phyloP scores from a whole-genome alignment of 2,329 filamentous ascomycete genomes.

The Trichoderma afroharzianum region DNA sequence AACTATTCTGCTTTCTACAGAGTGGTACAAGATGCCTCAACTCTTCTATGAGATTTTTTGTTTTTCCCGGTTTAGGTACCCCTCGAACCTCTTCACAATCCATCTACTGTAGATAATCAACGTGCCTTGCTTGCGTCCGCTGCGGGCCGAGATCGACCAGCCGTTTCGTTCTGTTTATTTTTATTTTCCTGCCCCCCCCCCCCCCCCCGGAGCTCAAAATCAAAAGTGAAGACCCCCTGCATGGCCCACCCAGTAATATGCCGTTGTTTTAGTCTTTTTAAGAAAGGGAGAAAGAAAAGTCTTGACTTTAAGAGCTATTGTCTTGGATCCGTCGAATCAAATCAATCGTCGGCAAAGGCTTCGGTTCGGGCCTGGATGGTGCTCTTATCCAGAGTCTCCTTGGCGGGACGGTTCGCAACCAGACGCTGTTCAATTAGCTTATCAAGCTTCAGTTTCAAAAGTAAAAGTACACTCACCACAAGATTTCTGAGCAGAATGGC shows the following conservation, averaged over 20 bases:
- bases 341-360: conserved; percentile 36
- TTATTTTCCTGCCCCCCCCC: not conserved
- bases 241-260: not conserved
- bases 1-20: not conserved
- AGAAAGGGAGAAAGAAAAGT: not conserved
- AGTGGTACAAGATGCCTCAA: not conserved
- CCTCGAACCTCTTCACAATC: not conserved
- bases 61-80: not conserved
- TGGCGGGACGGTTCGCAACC: conserved; percentile 47
- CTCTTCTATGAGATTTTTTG: conserved; percentile 1
- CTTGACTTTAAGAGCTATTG: not conserved
- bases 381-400: conserved; percentile 34
- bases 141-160: not conserved
- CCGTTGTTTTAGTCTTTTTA: not conserved
- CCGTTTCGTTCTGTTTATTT: not conserved
- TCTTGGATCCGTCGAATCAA: not conserved
- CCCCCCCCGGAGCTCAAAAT: not conserved
- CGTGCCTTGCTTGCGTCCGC: not conserved
- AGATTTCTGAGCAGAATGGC: conserved; percentile 85
- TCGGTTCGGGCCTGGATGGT: conserved; percentile 40
- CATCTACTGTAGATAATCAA: not conserved
- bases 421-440: conserved; percentile 42
- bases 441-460: not conserved
- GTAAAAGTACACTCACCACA: conserved; percentile 56
- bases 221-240: not conserved